Evolutionary conservation across 176 grass and related monocot genomes (phyloP).

Genomic region (Alloteropsis semialata): DNA sequence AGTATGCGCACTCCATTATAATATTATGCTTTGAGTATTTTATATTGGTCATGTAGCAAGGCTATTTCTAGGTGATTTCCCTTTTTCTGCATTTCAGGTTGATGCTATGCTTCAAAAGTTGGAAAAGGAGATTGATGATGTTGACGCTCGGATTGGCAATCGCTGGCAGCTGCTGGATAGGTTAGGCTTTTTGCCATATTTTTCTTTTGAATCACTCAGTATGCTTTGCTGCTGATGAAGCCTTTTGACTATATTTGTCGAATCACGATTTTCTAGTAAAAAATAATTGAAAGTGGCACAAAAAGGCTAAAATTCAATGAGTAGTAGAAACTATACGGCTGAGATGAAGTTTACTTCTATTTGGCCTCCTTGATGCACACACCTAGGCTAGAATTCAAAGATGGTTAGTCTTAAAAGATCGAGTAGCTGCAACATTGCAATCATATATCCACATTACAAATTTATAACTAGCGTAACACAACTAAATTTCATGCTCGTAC

Average conservation of each 20-base stretch:
- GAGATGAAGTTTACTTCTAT: background rate
- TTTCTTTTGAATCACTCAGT: background rate
- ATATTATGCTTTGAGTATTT: background rate
- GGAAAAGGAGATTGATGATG: constrained; percentile 96
- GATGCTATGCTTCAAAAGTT: constrained; percentile 90
- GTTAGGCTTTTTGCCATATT: constrained; percentile 42
- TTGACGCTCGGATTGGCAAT: constrained; percentile 90
- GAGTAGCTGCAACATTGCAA: background rate
- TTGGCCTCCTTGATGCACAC: background rate
- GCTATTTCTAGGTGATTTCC: background rate
- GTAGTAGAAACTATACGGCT: background rate
- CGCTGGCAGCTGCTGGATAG: constrained; percentile 95
- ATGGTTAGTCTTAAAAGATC: background rate
- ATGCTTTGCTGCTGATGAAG: background rate
- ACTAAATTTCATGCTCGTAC: background rate
- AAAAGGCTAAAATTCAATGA: background rate
- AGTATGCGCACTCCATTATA: background rate
- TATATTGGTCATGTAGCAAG: background rate
- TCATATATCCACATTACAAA: background rate
- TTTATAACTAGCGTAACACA: background rate
- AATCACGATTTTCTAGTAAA: background rate
- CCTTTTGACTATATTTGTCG: background rate
- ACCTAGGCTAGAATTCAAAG: background rate
- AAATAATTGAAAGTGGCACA: background rate
- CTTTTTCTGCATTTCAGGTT: constrained; percentile 62